Evolutionary conservation across 2,329 filamentous ascomycete genomes (phyloP).

Genomic region (Leptoxyphium fumago): DNA sequence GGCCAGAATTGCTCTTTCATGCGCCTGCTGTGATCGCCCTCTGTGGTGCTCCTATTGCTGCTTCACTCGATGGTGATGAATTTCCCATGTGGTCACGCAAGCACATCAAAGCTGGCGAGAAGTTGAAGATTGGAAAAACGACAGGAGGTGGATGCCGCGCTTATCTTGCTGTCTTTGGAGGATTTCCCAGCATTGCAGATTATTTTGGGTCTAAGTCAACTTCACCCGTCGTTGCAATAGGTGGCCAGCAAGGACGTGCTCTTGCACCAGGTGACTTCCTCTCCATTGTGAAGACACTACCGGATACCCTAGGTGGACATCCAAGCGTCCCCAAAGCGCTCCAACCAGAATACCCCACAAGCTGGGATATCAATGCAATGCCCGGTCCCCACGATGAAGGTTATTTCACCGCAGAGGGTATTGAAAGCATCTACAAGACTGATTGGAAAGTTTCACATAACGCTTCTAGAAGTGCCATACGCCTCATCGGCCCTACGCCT

Average conservation of each 20-base stretch:
- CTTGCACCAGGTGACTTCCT: constrained; percentile 41
- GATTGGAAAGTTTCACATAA: constrained; percentile 50
- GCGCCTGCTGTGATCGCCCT: constrained; percentile 40
- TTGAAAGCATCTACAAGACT: constrained; percentile 42
- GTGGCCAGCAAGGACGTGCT: constrained; percentile 44
- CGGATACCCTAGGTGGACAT: constrained; percentile 17
- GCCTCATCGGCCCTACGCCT: constrained; percentile 43
- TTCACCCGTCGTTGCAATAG: constrained; percentile 41
- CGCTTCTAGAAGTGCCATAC: constrained; percentile 43
- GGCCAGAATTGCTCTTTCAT: constrained; percentile 43
- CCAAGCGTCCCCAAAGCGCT: constrained; percentile 30
- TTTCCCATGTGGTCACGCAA: constrained; percentile 42
- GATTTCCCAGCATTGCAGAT: constrained; percentile 37
- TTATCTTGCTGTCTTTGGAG: constrained; percentile 44
- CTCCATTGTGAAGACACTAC: constrained; percentile 27
- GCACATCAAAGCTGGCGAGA: constrained; percentile 36
- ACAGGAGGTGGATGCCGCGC: constrained; percentile 39
- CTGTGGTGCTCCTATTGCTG: constrained; percentile 41
- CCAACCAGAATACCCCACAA: constrained; percentile 33
- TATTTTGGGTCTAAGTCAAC: constrained; percentile 48
- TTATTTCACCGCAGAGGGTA: constrained; percentile 36
- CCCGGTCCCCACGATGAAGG: constrained; percentile 42
- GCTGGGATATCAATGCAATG: constrained; percentile 41
- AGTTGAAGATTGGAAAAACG: constrained; percentile 40
- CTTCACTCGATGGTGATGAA: constrained; percentile 33